phyloP scores from a whole-genome alignment of 2,329 filamentous ascomycete genomes.

The Scedosporium apiospermum region DNA sequence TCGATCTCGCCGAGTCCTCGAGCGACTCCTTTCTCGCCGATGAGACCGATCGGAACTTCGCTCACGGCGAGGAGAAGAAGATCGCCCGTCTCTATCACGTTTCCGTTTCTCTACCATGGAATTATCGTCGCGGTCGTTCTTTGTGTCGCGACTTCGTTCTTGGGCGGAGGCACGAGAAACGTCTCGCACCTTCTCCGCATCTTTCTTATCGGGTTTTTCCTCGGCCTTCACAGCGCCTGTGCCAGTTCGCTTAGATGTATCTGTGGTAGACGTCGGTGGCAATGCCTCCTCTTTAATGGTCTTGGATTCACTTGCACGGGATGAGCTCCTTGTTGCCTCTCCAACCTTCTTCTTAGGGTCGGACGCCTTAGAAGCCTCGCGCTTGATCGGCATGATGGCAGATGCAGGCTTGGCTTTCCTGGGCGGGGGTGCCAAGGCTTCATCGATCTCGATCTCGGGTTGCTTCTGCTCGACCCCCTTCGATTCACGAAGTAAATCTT shows the following conservation, averaged over 20 bases:
- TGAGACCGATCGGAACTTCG: background rate
- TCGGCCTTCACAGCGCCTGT: background rate
- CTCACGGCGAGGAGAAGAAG: slow-evolving; percentile 26
- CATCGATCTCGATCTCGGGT: slow-evolving; percentile 47
- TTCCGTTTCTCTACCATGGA: slow-evolving; percentile 22
- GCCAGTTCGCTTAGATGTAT: background rate
- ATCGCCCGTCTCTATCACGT: slow-evolving; percentile 23
- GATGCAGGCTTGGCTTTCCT: slow-evolving; percentile 42
- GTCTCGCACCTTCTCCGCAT: background rate
- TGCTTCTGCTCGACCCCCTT: slow-evolving; percentile 37
- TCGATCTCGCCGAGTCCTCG: slow-evolving; percentile 10
- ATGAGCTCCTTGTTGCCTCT: slow-evolving; percentile 8
- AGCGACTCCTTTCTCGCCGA: background rate
- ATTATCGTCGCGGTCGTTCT: slow-evolving; percentile 20
- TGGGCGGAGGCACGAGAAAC: slow-evolving; percentile 13
- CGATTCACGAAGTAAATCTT: slow-evolving; percentile 50
- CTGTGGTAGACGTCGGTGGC: background rate
- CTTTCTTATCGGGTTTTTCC: background rate
- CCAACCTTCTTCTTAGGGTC: slow-evolving; percentile 20
- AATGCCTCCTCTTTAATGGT: slow-evolving; percentile 13
- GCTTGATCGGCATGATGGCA: slow-evolving; percentile 46
- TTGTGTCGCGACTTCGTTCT: slow-evolving; percentile 16
- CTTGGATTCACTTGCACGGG: slow-evolving; percentile 18
- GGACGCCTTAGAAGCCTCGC: slow-evolving; percentile 32
- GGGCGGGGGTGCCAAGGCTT: slow-evolving; percentile 45